Percentiles rank a stretch among this genome's conserved stretches.
Evolutionary conservation across 2,329 filamentous ascomycete species (phyloP).

Genomic region (Colletotrichum cereale): DNA sequence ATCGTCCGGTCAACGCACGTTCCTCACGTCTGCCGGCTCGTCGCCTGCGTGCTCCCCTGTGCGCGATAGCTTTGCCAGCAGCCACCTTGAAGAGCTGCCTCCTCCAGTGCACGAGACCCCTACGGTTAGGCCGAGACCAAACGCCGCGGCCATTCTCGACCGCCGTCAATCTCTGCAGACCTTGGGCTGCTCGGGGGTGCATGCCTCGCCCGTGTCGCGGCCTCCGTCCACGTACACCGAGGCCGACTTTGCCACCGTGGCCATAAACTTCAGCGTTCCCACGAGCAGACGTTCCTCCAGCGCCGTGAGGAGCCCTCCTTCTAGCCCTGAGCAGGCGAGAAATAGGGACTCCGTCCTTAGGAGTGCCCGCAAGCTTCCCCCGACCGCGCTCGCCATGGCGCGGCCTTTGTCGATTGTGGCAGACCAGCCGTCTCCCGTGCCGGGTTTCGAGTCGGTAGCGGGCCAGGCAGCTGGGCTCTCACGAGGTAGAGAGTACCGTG

Average conservation of each 20-base stretch:
- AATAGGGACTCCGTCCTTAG: slow-evolving; percentile 45
- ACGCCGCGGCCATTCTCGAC: slow-evolving; percentile 64
- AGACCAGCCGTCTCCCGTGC: slow-evolving; percentile 63
- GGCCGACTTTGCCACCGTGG: slow-evolving; percentile 41
- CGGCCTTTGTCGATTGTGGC: slow-evolving; percentile 67
- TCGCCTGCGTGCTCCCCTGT: slow-evolving; percentile 70
- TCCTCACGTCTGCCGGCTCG: slow-evolving; percentile 69
- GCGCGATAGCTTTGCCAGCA: slow-evolving; percentile 62
- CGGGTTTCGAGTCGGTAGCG: slow-evolving; percentile 16
- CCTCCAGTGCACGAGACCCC: slow-evolving; percentile 42
- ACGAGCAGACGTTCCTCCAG: slow-evolving; percentile 62
- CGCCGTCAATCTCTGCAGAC: slow-evolving; percentile 66
- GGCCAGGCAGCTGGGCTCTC: not conserved
- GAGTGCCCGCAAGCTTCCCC: slow-evolving; percentile 53
- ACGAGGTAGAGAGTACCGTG: not conserved
- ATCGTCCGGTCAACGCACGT: slow-evolving; percentile 71
- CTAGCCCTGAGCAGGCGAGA: slow-evolving; percentile 43
- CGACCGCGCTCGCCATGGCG: slow-evolving; percentile 61
- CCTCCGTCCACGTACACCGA: slow-evolving; percentile 46
- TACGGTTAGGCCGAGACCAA: slow-evolving; percentile 59
- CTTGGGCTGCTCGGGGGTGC: slow-evolving; percentile 57
- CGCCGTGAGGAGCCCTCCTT: slow-evolving; percentile 48
- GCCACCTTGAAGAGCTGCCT: slow-evolving; percentile 42
- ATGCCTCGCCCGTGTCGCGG: slow-evolving; percentile 44
- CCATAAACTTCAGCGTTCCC: slow-evolving; percentile 68